phyloP scores from a whole-genome alignment of 345 rosid species.

The Noccaea bulbosa region DNA sequence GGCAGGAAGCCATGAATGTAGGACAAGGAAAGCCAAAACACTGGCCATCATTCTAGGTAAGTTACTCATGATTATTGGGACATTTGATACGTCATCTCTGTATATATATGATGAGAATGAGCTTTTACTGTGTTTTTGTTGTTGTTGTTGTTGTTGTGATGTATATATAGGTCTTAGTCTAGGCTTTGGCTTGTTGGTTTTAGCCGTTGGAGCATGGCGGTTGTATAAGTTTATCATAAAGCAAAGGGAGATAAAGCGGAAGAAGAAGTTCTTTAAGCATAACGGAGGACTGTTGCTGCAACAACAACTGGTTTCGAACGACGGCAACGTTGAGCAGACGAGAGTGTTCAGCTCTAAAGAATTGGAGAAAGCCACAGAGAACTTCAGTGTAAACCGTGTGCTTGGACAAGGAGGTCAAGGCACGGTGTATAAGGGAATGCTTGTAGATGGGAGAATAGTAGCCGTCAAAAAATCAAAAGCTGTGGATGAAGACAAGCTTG shows the following conservation, averaged over 20 bases:
- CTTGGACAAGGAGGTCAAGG: slow-evolving; percentile 55
- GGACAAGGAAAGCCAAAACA: no score
- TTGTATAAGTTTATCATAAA: slow-evolving; percentile 31
- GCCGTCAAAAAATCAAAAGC: slow-evolving; percentile 52
- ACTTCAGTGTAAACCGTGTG: slow-evolving; percentile 40
- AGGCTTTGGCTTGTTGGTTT: slow-evolving; percentile 36
- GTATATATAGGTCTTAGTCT: slow-evolving; percentile 16
- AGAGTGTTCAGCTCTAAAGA: slow-evolving; percentile 48
- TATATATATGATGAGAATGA: no score
- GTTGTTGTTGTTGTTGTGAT: background rate
- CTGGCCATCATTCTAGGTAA: slow-evolving; percentile 19
- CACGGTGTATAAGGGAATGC: slow-evolving; percentile 50
- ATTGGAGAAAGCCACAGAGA: slow-evolving; percentile 43
- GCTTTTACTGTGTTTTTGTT: background rate
- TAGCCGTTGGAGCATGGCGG: slow-evolving; percentile 35
- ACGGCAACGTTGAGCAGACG: slow-evolving; percentile 17
- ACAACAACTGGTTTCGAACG: slow-evolving; percentile 32
- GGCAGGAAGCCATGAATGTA: no score
- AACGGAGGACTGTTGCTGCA: slow-evolving; percentile 49
- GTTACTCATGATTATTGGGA: no score
- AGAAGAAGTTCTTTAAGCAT: slow-evolving; percentile 23
- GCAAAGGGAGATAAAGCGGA: slow-evolving; percentile 19
- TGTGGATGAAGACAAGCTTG: slow-evolving; percentile 48
- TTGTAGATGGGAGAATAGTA: slow-evolving; percentile 39
- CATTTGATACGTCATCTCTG: no score